phyloP scores from a whole-genome alignment of 2,329 filamentous ascomycete genomes.

The Orbilia ellipsospora region DNA sequence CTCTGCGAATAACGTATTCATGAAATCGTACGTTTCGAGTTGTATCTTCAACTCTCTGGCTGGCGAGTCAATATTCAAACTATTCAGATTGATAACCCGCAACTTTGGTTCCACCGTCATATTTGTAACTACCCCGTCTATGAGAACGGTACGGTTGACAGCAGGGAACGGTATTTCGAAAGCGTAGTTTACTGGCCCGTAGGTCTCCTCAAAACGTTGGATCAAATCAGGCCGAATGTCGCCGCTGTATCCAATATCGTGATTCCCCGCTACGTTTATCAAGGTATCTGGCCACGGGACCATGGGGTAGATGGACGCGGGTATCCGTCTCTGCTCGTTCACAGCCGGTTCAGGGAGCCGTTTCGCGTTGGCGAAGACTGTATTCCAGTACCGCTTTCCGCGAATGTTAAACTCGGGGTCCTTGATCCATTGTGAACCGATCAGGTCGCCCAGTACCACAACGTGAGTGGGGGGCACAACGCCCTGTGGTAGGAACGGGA shows the following conservation, averaged over 20 bases:
- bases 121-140: constrained; percentile 57
- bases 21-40: constrained; percentile 79
- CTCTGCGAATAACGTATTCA: constrained; percentile 66
- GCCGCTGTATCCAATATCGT: constrained; percentile 95
- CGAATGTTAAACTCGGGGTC: constrained; percentile 83
- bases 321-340: constrained; percentile 57
- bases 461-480: constrained; percentile 87
- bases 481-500: constrained; percentile 68
- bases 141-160: constrained; percentile 59
- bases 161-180: constrained; percentile 76
- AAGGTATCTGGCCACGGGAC: constrained; percentile 77
- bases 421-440: constrained; percentile 94
- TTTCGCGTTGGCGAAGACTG: constrained; percentile 77
- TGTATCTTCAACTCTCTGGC: constrained; percentile 75
- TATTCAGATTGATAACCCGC: constrained; percentile 86
- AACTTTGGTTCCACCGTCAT: constrained; percentile 71
- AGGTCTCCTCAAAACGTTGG: constrained; percentile 81
- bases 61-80: constrained; percentile 91
- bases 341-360: constrained; percentile 68
- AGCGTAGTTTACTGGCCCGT: constrained; percentile 92
- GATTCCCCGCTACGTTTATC: constrained; percentile 93
- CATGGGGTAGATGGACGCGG: constrained; percentile 61
- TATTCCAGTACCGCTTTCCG: constrained; percentile 80
- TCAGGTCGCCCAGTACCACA: constrained; percentile 85
- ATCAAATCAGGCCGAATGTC: constrained; percentile 83